Conservation (phyloP, 2,329 filamentous ascomycete genomes). For the Penicillium sp. region DNA sequence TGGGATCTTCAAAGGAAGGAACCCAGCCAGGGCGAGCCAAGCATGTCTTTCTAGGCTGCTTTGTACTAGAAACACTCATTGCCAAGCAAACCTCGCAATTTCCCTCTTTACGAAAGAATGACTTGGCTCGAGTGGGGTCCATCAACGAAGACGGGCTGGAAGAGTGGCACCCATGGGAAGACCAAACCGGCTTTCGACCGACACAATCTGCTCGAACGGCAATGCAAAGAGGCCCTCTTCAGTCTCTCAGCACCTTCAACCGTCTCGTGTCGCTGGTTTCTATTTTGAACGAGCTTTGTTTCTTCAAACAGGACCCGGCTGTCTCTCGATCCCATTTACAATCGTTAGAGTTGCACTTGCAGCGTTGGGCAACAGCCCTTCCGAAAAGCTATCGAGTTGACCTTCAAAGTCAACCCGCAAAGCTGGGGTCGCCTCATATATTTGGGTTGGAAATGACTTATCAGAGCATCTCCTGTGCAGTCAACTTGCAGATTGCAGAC, state of each 20-base stretch:
- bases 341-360: conserved; percentile 27
- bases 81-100: conserved; percentile 43
- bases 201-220: conserved; percentile 22
- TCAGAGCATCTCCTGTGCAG: conserved; percentile 23
- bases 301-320: conserved; percentile 20
- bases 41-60: conserved; percentile 49
- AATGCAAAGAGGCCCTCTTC: conserved; percentile 38
- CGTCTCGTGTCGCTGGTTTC: conserved; percentile 40
- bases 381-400: conserved; percentile 29
- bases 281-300: conserved; percentile 32
- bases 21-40: conserved; percentile 36
- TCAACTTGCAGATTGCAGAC: conserved; percentile 25
- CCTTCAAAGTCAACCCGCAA: conserved; percentile 21
- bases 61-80: conserved; percentile 50
- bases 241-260: conserved; percentile 51
- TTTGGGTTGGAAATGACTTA: conserved; percentile 34
- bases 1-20: conserved; percentile 33
- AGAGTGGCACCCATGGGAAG: conserved; percentile 68
- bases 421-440: conserved; percentile 28
- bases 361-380: conserved; percentile 30
- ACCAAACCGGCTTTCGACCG: conserved; percentile 37
- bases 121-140: conserved; percentile 45
- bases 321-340: conserved; percentile 25
- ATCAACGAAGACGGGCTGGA: conserved; percentile 63
- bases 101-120: conserved; percentile 47